phyloP scores from a whole-genome alignment of 1,284 basidiomycete species.

The Coniferiporia sulphurascens region DNA sequence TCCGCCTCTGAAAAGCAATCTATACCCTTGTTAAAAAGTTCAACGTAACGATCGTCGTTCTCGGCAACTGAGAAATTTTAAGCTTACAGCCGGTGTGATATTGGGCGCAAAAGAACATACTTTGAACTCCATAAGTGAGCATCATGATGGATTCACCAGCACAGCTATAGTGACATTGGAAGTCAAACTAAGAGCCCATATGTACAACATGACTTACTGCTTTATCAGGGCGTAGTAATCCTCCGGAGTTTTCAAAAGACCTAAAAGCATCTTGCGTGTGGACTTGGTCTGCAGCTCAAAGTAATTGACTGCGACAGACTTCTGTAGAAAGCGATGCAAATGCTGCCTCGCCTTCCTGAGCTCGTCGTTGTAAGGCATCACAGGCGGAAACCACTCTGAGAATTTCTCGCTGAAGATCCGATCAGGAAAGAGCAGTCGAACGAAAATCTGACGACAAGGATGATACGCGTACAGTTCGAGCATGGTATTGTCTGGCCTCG shows the following conservation, averaged over 20 bases:
- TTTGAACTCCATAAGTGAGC: constrained; percentile 10
- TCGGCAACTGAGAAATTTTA: neutral
- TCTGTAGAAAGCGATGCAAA: constrained; percentile 3
- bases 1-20: neutral
- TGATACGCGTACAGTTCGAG: neutral
- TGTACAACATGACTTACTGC: neutral
- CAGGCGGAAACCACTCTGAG: neutral
- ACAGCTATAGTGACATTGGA: neutral
- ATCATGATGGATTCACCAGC: constrained; percentile 7
- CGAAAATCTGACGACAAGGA: neutral
- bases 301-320: neutral
- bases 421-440: neutral
- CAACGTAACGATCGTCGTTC: constrained; percentile 18
- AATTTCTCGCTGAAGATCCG: neutral
- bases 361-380: constrained; percentile 9
- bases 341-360: constrained; percentile 3
- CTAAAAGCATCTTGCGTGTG: neutral
- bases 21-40: constrained; percentile 13
- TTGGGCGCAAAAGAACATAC: neutral
- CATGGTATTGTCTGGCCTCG: constrained; percentile 19
- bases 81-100: neutral
- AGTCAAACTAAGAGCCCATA: neutral
- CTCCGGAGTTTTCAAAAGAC: neutral
- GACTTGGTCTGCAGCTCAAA: neutral
- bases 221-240: neutral